phyloP scores from a whole-genome alignment of 441 rosid species.

The Populus hybrid region DNA sequence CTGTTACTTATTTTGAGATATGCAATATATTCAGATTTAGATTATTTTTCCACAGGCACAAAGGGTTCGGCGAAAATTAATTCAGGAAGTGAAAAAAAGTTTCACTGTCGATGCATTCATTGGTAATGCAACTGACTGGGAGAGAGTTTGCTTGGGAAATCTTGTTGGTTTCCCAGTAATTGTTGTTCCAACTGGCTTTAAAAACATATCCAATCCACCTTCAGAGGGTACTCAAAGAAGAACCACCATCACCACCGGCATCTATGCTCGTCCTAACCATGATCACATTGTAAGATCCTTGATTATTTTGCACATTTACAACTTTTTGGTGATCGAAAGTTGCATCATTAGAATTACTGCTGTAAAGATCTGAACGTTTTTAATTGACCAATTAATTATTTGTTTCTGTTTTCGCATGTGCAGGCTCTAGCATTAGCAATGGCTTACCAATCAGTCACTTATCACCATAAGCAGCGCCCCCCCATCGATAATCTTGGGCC shows the following conservation, averaged over 20 bases:
- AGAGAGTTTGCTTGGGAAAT: conserved; percentile 85
- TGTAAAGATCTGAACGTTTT: background rate
- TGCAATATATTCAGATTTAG: background rate
- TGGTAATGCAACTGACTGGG: conserved; percentile 91
- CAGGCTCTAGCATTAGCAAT: conserved; percentile 92
- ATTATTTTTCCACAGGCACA: conserved; percentile 54
- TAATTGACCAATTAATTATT: background rate
- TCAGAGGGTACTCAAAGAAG: conserved; percentile 45
- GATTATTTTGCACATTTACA: background rate
- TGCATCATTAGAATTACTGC: background rate
- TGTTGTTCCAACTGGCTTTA: conserved; percentile 68
- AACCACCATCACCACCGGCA: conserved; percentile 61
- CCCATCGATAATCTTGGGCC: conserved; percentile 70
- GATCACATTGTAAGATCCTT: conserved; percentile 71
- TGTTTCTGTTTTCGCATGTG: conserved; percentile 1
- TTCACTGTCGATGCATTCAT: conserved; percentile 76
- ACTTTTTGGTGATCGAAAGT: background rate
- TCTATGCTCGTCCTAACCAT: conserved; percentile 71
- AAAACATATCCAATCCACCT: conserved; percentile 53
- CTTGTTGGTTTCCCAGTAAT: conserved; percentile 78
- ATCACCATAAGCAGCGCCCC: conserved; percentile 75
- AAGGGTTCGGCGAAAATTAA: conserved; percentile 70
- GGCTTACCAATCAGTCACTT: conserved; percentile 78
- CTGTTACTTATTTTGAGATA: background rate
- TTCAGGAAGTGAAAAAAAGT: conserved; percentile 66